Evolutionary conservation across 2,329 filamentous ascomycete species (phyloP).

Genomic region (Colletotrichum phormii): DNA sequence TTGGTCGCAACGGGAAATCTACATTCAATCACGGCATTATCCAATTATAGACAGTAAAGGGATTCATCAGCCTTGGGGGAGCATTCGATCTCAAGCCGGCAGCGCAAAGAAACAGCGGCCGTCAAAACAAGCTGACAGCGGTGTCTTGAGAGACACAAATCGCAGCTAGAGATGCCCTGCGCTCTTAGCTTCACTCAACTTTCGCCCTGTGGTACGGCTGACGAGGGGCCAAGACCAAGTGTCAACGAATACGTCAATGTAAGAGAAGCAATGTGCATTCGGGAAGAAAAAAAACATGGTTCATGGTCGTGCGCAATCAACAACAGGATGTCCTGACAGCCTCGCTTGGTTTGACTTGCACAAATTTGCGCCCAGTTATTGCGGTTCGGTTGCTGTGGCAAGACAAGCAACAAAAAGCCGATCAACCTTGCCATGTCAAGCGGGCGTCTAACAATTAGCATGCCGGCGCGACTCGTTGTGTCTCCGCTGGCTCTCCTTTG

Average conservation of each 20-base stretch:
- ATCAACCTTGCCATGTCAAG: neutral
- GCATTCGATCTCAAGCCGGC: neutral
- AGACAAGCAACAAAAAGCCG: neutral
- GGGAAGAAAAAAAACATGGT: neutral
- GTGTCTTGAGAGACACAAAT: constrained; percentile 10
- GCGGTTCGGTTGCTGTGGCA: neutral
- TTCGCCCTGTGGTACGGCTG: neutral
- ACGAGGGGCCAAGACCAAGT: neutral
- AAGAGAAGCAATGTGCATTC: neutral
- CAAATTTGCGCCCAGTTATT: neutral
- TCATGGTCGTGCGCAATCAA: neutral
- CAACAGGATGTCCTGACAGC: neutral
- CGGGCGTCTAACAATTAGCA: constrained; percentile 5
- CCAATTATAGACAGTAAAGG: neutral
- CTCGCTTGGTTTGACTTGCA: neutral
- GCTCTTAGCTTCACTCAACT: neutral
- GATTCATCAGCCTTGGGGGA: neutral
- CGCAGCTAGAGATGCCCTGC: constrained; percentile 13
- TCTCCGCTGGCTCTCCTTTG: neutral
- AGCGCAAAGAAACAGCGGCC: neutral
- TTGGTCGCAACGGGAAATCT: neutral
- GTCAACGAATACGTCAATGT: constrained; percentile 4
- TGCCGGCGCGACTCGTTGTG: constrained; percentile 7
- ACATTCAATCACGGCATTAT: neutral
- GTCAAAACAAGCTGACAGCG: neutral